Conservation (phyloP, 2,329 filamentous ascomycete species). For the Lecanosticta acicola region DNA sequence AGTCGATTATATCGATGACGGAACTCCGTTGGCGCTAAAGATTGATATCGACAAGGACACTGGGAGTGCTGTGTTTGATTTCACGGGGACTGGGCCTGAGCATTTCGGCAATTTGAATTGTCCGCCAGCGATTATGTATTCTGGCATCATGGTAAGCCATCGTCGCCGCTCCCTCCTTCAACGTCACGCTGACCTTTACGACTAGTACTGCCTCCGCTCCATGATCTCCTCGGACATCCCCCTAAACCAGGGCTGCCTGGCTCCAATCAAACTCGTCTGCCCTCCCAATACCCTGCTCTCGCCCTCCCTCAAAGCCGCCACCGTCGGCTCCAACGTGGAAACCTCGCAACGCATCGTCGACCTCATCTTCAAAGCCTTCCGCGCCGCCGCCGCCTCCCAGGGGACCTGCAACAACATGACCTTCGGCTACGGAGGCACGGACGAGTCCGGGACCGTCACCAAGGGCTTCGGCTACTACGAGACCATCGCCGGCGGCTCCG, state of each 20-base stretch:
- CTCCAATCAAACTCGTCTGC: constrained; percentile 24
- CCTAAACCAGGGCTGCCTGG: constrained; percentile 47
- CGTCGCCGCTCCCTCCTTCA: no score
- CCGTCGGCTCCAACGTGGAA: constrained; percentile 29
- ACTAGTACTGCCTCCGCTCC: constrained; percentile 32
- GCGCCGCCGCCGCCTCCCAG: constrained; percentile 29
- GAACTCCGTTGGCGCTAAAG: constrained; percentile 32
- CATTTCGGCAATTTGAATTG: constrained; percentile 52
- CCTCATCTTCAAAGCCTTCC: constrained; percentile 31
- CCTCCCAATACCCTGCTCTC: constrained; percentile 29
- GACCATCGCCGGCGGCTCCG: constrained; percentile 36
- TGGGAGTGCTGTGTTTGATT: constrained; percentile 37
- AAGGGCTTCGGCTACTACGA: constrained; percentile 34
- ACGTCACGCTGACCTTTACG: no score
- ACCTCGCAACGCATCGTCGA: constrained; percentile 33
- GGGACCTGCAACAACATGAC: constrained; percentile 30
- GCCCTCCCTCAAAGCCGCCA: constrained; percentile 26
- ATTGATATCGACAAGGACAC: constrained; percentile 32
- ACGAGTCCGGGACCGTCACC: constrained; percentile 31
- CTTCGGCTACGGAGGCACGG: constrained; percentile 34
- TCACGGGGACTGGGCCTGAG: constrained; percentile 37
- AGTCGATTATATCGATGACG: constrained; percentile 41
- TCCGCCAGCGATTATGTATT: constrained; percentile 67
- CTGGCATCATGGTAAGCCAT: constrained; percentile 59
- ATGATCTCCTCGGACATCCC: constrained; percentile 32